A percentile compares a stretch with the other conserved stretches of the same genome.
These are phyloP conservation scores for Sporisorium reilianum DNA, from an alignment of 1,284 basidiomycete genomes.

Conservation along the genomic window DNA sequence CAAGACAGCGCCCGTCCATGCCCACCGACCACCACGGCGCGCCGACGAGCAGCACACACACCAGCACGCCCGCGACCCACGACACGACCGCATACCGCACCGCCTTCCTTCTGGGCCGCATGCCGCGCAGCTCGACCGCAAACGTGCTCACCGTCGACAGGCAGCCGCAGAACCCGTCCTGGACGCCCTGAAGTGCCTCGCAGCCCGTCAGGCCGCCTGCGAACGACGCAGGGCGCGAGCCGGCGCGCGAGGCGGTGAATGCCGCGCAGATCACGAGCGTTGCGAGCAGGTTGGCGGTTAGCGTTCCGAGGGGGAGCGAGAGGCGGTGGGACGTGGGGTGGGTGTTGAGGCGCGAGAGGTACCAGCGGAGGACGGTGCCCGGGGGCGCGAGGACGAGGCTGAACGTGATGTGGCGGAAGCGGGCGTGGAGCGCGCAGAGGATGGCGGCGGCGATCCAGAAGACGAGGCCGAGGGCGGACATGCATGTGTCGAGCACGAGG, in stretches of 20 bases:
- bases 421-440: slow-evolving; percentile 80
- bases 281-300: slow-evolving; percentile 84
- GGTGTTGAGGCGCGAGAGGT: slow-evolving; percentile 79
- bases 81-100: slow-evolving; percentile 57
- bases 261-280: slow-evolving; percentile 46
- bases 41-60: slow-evolving; percentile 60
- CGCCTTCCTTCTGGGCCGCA: slow-evolving; percentile 70
- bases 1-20: slow-evolving; percentile 56
- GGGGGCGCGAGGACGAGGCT: slow-evolving; percentile 91
- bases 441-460: slow-evolving; percentile 75
- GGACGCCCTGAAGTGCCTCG: slow-evolving; percentile 71
- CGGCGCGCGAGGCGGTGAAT: slow-evolving; percentile 49
- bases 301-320: slow-evolving; percentile 81
- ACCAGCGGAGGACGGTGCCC: slow-evolving; percentile 85
- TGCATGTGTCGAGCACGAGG: slow-evolving; percentile 16
- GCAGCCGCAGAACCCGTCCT: slow-evolving; percentile 94
- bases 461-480: slow-evolving; percentile 47
- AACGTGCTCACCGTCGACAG: slow-evolving; percentile 95
- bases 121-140: slow-evolving; percentile 79
- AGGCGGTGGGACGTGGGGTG: slow-evolving; percentile 75
- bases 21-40: slow-evolving; percentile 62
- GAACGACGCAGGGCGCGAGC: slow-evolving; percentile 12
- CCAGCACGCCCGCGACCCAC: slow-evolving; percentile 52
- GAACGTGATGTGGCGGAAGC: slow-evolving; percentile 84
- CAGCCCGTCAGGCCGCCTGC: slow-evolving; percentile 44